Evolutionary conservation across 148 eudicot species (phyloP).

Genomic region (Rheum nobile): DNA sequence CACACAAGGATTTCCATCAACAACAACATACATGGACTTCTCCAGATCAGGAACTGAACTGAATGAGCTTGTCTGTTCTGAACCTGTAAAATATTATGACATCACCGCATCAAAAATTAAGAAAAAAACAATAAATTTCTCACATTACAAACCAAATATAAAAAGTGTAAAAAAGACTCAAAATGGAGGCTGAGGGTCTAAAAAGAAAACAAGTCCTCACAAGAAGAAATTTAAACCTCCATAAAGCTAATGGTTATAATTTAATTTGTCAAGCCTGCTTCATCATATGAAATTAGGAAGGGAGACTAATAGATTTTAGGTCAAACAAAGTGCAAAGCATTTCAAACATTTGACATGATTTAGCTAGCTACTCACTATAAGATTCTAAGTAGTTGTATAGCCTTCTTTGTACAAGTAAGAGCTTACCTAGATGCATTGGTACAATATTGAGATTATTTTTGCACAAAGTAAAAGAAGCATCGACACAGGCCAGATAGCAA

Average conservation of each 20-base stretch:
- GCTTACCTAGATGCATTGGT: neutral
- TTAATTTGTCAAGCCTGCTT: neutral
- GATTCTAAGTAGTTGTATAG: neutral
- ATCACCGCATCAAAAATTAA: neutral
- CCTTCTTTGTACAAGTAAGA: neutral
- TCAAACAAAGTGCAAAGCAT: neutral
- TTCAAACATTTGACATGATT: neutral
- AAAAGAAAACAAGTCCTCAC: neutral
- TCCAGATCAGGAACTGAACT: slow-evolving; percentile 95
- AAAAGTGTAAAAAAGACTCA: neutral
- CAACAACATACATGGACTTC: slow-evolving; percentile 63
- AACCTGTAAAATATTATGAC: slow-evolving; percentile 17
- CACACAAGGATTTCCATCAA: slow-evolving; percentile 91
- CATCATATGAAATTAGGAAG: neutral
- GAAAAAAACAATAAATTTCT: neutral
- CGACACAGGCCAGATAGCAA: neutral
- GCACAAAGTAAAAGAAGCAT: neutral
- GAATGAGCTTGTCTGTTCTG: slow-evolving; percentile 36
- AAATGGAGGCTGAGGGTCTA: neutral
- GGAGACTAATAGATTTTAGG: neutral
- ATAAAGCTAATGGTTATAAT: neutral
- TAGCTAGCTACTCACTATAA: neutral
- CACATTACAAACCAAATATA: neutral
- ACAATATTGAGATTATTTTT: neutral
- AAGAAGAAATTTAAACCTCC: neutral